Evolutionary conservation across 345 rosid species (phyloP).

Genomic region (Populus deltoides): DNA sequence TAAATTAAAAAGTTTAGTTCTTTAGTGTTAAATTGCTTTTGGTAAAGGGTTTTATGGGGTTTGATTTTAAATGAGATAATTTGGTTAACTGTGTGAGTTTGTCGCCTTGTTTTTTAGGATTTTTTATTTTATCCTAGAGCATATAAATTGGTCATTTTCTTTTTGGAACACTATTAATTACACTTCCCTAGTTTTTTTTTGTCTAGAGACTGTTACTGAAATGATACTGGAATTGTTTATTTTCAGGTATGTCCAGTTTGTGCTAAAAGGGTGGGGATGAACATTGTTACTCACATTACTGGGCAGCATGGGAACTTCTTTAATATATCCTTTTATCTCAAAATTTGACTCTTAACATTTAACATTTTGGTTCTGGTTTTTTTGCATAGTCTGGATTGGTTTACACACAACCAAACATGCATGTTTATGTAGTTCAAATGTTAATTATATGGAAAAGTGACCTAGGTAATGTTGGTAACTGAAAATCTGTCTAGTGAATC

Average conservation of each 20-base stretch:
- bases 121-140: neutral
- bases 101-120: neutral
- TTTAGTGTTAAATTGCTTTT: too few relatives aligned
- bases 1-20: neutral
- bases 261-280: constrained; percentile 61
- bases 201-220: neutral
- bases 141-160: neutral
- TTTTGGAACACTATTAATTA: neutral
- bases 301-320: constrained; percentile 62
- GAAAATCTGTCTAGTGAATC: neutral
- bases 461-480: neutral
- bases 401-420: neutral
- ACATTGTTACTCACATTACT: constrained; percentile 71
- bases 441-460: neutral
- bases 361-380: neutral
- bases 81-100: neutral
- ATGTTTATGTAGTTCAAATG: neutral
- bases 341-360: neutral
- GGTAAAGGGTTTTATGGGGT: neutral
- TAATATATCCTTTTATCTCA: constrained; percentile 63
- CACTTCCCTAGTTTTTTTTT: neutral
- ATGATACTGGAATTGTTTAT: constrained; percentile 18
- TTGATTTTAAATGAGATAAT: neutral
- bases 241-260: constrained; percentile 76
- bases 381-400: neutral